Evolutionary conservation across 2,329 filamentous ascomycete species (phyloP), one percentile per base, ranked within the genome.

Genomic region (Laburnicola sp.): DNA sequence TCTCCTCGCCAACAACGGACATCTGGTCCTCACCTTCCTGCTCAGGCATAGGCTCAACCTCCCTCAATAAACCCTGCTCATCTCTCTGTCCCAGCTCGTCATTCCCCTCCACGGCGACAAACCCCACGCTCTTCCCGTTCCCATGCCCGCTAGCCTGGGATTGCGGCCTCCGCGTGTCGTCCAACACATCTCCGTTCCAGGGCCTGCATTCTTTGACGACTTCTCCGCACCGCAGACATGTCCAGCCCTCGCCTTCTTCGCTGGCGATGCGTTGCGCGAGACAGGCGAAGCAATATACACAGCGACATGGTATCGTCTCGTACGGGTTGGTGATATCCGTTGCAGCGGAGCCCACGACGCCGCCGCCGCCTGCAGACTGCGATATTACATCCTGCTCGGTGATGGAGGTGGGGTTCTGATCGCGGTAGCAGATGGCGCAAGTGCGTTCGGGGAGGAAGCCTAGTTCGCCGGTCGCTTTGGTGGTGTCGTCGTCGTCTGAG

Each of bases 251-350:
- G 28, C 93, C 94, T 70, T 97, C 93, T 73, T 97, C 93, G 4
- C 87, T 85, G 73, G 97, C 93, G 37, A 99, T 81, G 53, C 89
- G 85, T 51, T 91, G 90, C 2, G 92, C 91, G n/a, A 97, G 75
- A 67, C 94, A 99, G 16, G 96, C 90, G 69, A 95, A 99, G 74
- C 94, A 99, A 75, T 97, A 99, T 52, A 97, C 81, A 71, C 92
- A 96, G 0, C 88, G 88, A 65, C 94, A 99, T 0, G 91, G 87
- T 2, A 92, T 83, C 0, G 91, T 85, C 74, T 96, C 91, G 70
- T 99, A 99, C 0, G 94, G 92, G 69, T 97, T 99, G 3, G 93
- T 97, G 55, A 97, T 87, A 65, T 97, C 94, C 0, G 92, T 97
- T 58, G 91, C 88, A 5, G 90, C 89, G 16, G 89, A 95, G 16